Base-by-base conservation (phyloP, 768 basidiomycete genomes). In the Ramaria rubella region DNA sequence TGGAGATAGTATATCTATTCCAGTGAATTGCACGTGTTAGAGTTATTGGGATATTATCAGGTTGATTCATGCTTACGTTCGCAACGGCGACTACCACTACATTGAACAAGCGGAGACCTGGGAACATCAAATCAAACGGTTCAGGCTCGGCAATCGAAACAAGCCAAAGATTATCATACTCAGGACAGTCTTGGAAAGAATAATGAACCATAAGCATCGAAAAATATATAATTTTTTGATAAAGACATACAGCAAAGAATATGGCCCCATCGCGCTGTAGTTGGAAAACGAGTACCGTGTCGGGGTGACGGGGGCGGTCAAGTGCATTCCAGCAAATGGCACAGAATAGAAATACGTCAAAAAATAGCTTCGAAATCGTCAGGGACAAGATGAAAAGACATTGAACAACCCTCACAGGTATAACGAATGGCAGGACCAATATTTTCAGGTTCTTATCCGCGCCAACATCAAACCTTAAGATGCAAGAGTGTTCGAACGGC, bases 231-330 rank as follows among this genome's bases (percentile, higher is more conserved):
- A n/a, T n/a, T n/a, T n/a, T n/a, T n/a, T n/a, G n/a, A n/a, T n/a
- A n/a, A n/a, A n/a, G 9, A 61, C 66, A 38, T 57, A 74, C 73
- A 34, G 70, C 26, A 59, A 74, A 75, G 59, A 67, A 74, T 1
- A 62, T 29, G 14, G 72, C 61, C 11, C 74, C 72, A 60, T 74
- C 72, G 4, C 66, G 60, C 46, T 69, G 62, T 3, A 75, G 67
- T 2, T 67, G 63, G 27, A 62, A 59, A 26, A 61, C 58, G n/a
- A 75, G 58, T 1, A 63, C 19, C 8, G 55, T 56, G 19, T 56
- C 65, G 19, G 62, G 55, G 21, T 65, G 45, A 8, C 69, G 68
- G 3, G 75, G 74, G 1, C 67, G 61, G 33, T 70, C 70, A n/a
- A 73, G 55, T 1, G 72, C 72, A 59, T 73, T 73, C 52, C 69